phyloP scores from a whole-genome alignment of 257 asterid genomes.

The Ajuga chamaepitys region DNA sequence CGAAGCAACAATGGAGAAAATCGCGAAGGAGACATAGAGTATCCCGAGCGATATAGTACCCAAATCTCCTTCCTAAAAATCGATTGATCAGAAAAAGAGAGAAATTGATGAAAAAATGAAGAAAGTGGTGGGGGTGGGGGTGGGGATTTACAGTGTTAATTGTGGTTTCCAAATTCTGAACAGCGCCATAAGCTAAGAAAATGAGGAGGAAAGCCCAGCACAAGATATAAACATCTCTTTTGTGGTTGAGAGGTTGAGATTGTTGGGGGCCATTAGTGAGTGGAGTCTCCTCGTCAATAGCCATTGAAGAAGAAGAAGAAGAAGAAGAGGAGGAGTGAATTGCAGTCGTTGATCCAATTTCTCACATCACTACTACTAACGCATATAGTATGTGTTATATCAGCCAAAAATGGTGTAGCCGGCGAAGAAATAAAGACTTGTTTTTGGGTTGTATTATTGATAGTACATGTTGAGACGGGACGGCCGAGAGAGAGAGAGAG shows the following conservation, averaged over 20 bases:
- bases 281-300: conserved; percentile 57
- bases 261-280: conserved; percentile 29
- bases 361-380: not conserved
- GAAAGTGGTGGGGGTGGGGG: not conserved
- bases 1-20: conserved; percentile 73
- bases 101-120: not conserved
- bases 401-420: conserved; percentile 19
- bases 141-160: conserved; percentile 56
- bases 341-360: not conserved
- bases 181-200: conserved; percentile 93
- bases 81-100: not conserved
- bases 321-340: conserved; percentile 6
- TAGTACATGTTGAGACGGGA: conserved; percentile 28
- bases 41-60: conserved; percentile 87
- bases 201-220: conserved; percentile 80
- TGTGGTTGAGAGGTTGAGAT: conserved; percentile 44
- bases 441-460: not conserved
- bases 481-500: conserved; percentile 20
- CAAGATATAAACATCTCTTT: conserved; percentile 59
- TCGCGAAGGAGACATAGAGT: conserved; percentile 73
- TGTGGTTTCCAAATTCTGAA: conserved; percentile 92
- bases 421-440: conserved; percentile 21
- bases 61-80: conserved; percentile 76
- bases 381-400: not conserved
- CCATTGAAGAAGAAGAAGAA: conserved; percentile 40